phyloP scores from a whole-genome alignment of 208 protist species.

The Crithidia expoeki region DNA sequence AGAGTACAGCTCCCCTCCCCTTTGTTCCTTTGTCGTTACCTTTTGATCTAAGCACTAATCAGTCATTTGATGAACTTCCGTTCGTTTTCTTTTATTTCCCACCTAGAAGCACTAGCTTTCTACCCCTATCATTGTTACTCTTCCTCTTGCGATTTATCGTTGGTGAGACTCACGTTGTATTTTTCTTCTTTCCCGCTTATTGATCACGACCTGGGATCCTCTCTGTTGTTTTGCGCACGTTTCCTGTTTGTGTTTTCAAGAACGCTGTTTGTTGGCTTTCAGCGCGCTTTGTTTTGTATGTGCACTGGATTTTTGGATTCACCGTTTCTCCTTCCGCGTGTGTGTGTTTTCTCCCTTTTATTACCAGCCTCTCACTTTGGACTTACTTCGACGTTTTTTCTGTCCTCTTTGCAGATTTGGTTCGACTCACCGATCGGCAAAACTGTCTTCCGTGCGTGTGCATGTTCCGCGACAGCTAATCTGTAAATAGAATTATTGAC shows the following conservation, averaged over 20 bases:
- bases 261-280: background rate
- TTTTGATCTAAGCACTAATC: conserved; percentile 10
- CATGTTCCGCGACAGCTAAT: too few relatives aligned
- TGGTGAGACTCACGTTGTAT: background rate
- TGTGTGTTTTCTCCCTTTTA: background rate
- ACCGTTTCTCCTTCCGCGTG: too few relatives aligned
- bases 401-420: too few relatives aligned
- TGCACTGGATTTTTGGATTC: too few relatives aligned
- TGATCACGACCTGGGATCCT: conserved; percentile 1
- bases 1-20: background rate
- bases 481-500: too few relatives aligned
- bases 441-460: too few relatives aligned
- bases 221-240: conserved; percentile 1
- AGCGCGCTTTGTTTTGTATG: conserved; percentile 2
- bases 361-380: too few relatives aligned
- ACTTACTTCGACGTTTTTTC: too few relatives aligned
- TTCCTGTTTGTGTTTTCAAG: conserved; percentile 4
- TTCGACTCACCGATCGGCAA: too few relatives aligned
- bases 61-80: background rate
- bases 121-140: background rate
- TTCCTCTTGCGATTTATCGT: background rate
- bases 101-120: background rate
- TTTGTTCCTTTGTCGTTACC: conserved; percentile 15
- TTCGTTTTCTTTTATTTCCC: background rate
- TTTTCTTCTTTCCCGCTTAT: background rate